Base-by-base conservation (phyloP, 2,329 filamentous ascomycete genomes). In the Byssothecium circinans region DNA sequence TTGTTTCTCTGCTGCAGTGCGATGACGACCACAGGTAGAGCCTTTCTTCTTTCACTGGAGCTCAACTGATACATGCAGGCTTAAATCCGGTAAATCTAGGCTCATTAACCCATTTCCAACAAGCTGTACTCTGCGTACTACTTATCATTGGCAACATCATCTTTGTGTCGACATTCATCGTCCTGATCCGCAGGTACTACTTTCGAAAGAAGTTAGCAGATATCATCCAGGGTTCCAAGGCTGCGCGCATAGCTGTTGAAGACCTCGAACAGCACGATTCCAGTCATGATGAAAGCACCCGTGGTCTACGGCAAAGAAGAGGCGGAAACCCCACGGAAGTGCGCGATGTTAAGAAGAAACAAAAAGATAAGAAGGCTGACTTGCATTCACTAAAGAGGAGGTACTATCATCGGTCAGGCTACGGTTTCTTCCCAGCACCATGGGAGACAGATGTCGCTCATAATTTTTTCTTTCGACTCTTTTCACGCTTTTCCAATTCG, bases 141-240 rank as follows among this genome's bases (percentile, higher is more conserved):
- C 53, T 66, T 18, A 49, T 64, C n/a, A 49, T 67, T 23, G 64
- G 64, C 18, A 67, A 60, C 32, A 62, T 66, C n/a, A 57, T 57
- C 1, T 66, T 66, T 20, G 62, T 66, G 1, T 64, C 60, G 2
- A 61, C 59, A 27, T 60, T 62, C 11, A 58, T 66, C 3, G 60
- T 67, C 2, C 32, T 65, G 4, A 62, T 66, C 11, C 51, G 61
- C 12, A 54, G 61, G 44, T 47, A 52, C 1, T 43, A 57, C 12
- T 66, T 67, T 37, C 57, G 57, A 8, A 64, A 57, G 34, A 64
- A 60, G 36, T 56, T 67, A 46, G 53, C 58, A 23, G 57, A 65
- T 42, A 56, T 66, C 1, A 56, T 66, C 8, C 60, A 58, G 41
- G 52, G 63, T 22, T 65, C 61, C 4, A 53, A 48, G 10, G 61